These are phyloP conservation scores for Candida glucosophila DNA, from an alignment of 1,139 yeast species.

Conservation along the genomic window DNA sequence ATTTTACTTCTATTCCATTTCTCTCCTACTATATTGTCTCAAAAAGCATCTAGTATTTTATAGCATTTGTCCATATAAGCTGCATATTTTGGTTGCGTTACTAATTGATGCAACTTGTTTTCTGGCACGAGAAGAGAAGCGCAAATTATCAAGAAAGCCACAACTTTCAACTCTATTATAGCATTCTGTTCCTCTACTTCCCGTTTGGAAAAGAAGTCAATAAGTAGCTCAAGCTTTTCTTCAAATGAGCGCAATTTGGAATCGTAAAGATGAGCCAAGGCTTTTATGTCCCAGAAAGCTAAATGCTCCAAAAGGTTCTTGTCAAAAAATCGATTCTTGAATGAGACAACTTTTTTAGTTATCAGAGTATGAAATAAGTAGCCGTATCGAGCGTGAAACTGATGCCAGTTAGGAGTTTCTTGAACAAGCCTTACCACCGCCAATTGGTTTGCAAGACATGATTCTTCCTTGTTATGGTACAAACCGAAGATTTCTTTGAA, in stretches of 20 bases:
- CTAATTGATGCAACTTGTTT: too few species aligned
- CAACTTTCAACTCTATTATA: slow-evolving; percentile 10
- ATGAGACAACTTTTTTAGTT: slow-evolving; percentile 1
- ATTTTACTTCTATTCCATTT: too few species aligned
- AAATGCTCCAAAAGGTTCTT: slow-evolving; percentile 1
- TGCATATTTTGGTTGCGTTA: too few species aligned
- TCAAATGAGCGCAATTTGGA: slow-evolving; percentile 10
- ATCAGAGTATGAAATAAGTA: slow-evolving; percentile 12
- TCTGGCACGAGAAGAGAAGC: too few species aligned
- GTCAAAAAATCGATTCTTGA: background rate
- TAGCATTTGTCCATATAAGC: too few species aligned
- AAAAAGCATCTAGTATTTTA: slow-evolving; percentile 7
- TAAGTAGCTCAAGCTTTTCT: slow-evolving; percentile 8
- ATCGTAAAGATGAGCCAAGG: slow-evolving; percentile 7
- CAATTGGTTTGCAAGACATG: slow-evolving; percentile 9
- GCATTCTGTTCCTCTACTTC: slow-evolving; percentile 3
- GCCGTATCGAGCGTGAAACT: slow-evolving; percentile 17
- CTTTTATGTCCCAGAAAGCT: slow-evolving; percentile 2
- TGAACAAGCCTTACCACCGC: slow-evolving; percentile 7
- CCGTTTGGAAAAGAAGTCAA: slow-evolving; percentile 4
- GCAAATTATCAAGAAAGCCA: slow-evolving; percentile 14
- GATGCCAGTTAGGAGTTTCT: slow-evolving; percentile 19
- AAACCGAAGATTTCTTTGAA: too few species aligned
- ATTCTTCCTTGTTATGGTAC: slow-evolving; percentile 9
- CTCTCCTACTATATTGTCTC: slow-evolving; percentile 2